These are phyloP conservation scores for Boletus speciosus DNA, from an alignment of 768 basidiomycete genomes.

Conservation along the genomic window DNA sequence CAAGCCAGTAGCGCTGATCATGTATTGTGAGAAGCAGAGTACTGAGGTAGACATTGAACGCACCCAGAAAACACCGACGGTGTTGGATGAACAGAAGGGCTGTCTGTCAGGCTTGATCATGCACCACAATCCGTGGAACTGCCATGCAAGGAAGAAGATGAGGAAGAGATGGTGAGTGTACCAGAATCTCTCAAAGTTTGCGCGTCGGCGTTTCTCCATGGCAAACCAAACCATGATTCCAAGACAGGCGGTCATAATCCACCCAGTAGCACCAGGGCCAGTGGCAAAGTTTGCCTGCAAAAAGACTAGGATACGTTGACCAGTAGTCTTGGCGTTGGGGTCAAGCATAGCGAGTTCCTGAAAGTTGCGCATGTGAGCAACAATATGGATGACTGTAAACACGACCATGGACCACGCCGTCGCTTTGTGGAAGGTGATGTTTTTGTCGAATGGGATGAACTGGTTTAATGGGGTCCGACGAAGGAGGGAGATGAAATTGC, in stretches of 20 bases:
- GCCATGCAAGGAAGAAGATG: slow-evolving; percentile 91
- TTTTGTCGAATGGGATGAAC: slow-evolving; percentile 92
- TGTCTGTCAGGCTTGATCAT: slow-evolving; percentile 91
- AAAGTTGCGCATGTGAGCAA: slow-evolving; percentile 87
- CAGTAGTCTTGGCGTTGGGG: slow-evolving; percentile 48
- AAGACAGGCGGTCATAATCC: slow-evolving; percentile 79
- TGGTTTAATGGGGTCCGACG: slow-evolving; percentile 82
- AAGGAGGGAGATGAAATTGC: slow-evolving; percentile 88
- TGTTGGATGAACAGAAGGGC: slow-evolving; percentile 82
- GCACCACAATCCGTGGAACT: slow-evolving; percentile 95
- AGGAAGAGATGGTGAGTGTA: slow-evolving; percentile 88
- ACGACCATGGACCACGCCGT: slow-evolving; percentile 88
- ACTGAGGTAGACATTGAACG: slow-evolving; percentile 22
- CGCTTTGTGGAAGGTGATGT: slow-evolving; percentile 86
- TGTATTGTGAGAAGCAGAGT: slow-evolving; percentile 4
- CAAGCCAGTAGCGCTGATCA: slow-evolving; percentile 79
- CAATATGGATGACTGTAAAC: slow-evolving; percentile 70
- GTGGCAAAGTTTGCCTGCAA: slow-evolving; percentile 75
- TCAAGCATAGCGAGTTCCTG: slow-evolving; percentile 57
- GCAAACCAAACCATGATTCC: slow-evolving; percentile 84
- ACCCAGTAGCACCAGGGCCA: slow-evolving; percentile 80
- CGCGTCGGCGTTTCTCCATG: slow-evolving; percentile 71
- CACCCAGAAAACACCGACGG: slow-evolving; percentile 95
- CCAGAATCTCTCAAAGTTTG: slow-evolving; percentile 87
- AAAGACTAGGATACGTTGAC: slow-evolving; percentile 64